phyloP scores from a whole-genome alignment of 257 asterid species.

The Solanum etuberosum region DNA sequence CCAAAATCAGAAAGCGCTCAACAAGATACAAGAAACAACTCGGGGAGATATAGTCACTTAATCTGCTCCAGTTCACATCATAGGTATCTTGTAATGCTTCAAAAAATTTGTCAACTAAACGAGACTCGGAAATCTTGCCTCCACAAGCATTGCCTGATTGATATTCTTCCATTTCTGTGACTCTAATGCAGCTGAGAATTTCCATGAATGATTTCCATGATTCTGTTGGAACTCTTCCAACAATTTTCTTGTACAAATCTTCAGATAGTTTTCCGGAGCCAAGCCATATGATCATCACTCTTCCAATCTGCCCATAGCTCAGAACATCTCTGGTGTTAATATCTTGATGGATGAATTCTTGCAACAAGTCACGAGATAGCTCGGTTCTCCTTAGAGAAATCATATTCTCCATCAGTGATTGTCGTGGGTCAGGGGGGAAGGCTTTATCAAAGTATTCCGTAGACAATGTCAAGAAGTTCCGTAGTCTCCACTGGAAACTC shows the following conservation, averaged over 20 bases:
- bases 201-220: constrained; percentile 38
- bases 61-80: constrained; percentile 10
- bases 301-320: constrained; percentile 37
- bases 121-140: neutral
- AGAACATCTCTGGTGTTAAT: neutral
- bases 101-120: neutral
- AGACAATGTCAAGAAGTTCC: constrained; percentile 6
- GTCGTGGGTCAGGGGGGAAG: constrained; percentile 30
- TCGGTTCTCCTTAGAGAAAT: constrained; percentile 25
- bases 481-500: constrained; percentile 1
- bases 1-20: constrained; percentile 37
- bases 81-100: constrained; percentile 30
- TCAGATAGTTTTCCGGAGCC: constrained; percentile 21
- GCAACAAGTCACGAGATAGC: constrained; percentile 21
- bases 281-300: constrained; percentile 25
- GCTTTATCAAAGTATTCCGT: constrained; percentile 15
- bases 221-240: neutral
- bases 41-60: constrained; percentile 34
- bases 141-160: neutral
- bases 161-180: neutral
- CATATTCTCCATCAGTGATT: constrained; percentile 22
- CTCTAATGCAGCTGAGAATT: neutral
- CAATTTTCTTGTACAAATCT: constrained; percentile 9
- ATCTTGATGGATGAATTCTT: constrained; percentile 14
- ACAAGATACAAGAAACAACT: constrained; percentile 46